Conservation (phyloP, 176 grass and related monocot genomes). For the Alopecurus myosuroides region DNA sequence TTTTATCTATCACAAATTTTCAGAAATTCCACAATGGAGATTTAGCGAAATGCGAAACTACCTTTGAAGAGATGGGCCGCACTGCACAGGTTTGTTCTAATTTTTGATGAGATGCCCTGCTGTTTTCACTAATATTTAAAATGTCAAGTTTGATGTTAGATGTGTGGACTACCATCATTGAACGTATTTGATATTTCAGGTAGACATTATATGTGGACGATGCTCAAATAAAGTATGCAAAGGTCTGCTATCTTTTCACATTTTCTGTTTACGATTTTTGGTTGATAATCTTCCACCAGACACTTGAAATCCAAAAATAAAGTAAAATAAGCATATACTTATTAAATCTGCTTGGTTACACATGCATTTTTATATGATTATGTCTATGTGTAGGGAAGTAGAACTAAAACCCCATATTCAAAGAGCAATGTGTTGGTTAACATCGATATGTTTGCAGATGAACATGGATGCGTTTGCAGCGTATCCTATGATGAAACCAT, state of each 20-base stretch:
- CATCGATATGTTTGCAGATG: conserved; percentile 42
- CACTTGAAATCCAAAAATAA: not conserved
- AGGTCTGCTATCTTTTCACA: conserved; percentile 46
- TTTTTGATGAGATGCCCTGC: conserved; percentile 6
- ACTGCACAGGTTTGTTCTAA: conserved; percentile 69
- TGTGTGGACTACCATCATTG: not conserved
- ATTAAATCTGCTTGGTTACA: not conserved
- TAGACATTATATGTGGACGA: conserved; percentile 79
- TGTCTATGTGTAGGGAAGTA: not conserved
- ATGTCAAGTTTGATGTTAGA: not conserved
- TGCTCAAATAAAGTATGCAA: conserved; percentile 69
- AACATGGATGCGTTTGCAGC: conserved; percentile 75
- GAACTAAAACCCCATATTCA: too few relatives aligned
- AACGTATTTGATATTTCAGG: conserved; percentile 56
- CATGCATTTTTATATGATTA: not conserved
- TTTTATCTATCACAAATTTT: conserved; percentile 20
- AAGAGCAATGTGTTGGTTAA: not conserved
- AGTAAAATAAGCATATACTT: not conserved
- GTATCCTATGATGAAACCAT: conserved; percentile 58
- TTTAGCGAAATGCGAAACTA: conserved; percentile 70
- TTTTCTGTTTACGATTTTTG: not conserved
- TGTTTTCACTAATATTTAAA: not conserved
- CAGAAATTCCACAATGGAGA: conserved; percentile 82
- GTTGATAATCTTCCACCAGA: not conserved
- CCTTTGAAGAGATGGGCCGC: conserved; percentile 76